A percentile compares a stretch with the other conserved stretches of the same genome.
Conservation (phyloP, 2,329 filamentous ascomycete genomes). For the Cladosporium oxysporum region DNA sequence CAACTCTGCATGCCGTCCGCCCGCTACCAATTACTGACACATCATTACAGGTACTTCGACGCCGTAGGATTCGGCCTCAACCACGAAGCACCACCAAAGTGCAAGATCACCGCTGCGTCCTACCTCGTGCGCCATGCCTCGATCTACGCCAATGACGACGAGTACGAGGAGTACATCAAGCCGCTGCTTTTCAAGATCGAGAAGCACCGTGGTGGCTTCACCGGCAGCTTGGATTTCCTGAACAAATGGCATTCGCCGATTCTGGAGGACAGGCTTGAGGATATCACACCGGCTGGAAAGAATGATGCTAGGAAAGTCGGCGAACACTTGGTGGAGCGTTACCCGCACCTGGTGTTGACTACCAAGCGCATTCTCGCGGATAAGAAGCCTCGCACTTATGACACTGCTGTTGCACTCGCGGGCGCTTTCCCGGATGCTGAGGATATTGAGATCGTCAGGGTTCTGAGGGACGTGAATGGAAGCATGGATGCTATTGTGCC, state of each 20-base stretch:
- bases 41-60: constrained; percentile 50
- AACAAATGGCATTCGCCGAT: constrained; percentile 24
- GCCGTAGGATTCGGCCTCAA: constrained; percentile 34
- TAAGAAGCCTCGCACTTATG: constrained; percentile 40
- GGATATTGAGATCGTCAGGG: constrained; percentile 38
- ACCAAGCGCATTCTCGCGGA: constrained; percentile 21
- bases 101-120: constrained; percentile 53
- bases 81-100: constrained; percentile 52
- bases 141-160: constrained; percentile 62
- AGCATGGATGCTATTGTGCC: constrained; percentile 33
- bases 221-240: constrained; percentile 21
- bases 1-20: not conserved
- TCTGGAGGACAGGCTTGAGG: constrained; percentile 22
- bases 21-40: not conserved
- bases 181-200: constrained; percentile 49
- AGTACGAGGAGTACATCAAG: constrained; percentile 59
- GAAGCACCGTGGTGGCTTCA: constrained; percentile 22
- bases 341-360: constrained; percentile 21
- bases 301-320: constrained; percentile 23
- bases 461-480: constrained; percentile 22
- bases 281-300: constrained; percentile 24
- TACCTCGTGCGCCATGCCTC: constrained; percentile 62
- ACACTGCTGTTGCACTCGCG: constrained; percentile 38
- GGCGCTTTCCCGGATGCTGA: constrained; percentile 33
- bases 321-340: constrained; percentile 22